These are phyloP conservation scores for Alternaria ventricosa DNA, from an alignment of 2,329 filamentous ascomycete genomes.

Conservation along the genomic window DNA sequence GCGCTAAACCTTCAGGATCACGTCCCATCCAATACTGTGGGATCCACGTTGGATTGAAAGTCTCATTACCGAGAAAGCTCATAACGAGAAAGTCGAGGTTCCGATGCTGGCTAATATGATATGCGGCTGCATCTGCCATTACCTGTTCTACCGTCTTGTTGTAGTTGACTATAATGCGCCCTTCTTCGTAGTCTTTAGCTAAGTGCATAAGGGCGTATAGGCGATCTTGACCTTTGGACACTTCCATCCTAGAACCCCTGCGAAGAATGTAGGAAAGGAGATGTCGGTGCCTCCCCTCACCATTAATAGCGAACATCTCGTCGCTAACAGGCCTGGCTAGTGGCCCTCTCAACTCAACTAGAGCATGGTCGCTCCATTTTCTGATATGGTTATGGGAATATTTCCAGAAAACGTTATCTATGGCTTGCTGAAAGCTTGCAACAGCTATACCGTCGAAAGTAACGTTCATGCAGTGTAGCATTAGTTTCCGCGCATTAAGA, in stretches of 20 bases:
- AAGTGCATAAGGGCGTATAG: not conserved
- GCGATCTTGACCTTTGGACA: not conserved
- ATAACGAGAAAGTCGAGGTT: fast-evolving
- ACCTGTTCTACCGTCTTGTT: not conserved
- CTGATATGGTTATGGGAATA: too few relatives aligned
- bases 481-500: not conserved
- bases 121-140: not conserved
- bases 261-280: fast-evolving
- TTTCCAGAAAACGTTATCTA: fast-evolving
- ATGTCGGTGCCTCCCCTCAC: too few relatives aligned
- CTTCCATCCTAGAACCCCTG: fast-evolving
- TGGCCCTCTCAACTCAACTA: too few relatives aligned
- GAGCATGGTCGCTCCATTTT: too few relatives aligned
- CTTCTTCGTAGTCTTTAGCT: not conserved
- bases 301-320: not conserved
- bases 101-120: not conserved
- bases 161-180: not conserved
- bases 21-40: not conserved
- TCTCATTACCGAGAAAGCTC: not conserved
- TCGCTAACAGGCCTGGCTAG: too few relatives aligned
- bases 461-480: not conserved
- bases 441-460: not conserved
- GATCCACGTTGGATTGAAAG: not conserved
- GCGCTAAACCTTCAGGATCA: too few relatives aligned
- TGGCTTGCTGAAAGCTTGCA: not conserved